Conservation (phyloP, 805 yeast species). For the Starmerella apicola region DNA sequence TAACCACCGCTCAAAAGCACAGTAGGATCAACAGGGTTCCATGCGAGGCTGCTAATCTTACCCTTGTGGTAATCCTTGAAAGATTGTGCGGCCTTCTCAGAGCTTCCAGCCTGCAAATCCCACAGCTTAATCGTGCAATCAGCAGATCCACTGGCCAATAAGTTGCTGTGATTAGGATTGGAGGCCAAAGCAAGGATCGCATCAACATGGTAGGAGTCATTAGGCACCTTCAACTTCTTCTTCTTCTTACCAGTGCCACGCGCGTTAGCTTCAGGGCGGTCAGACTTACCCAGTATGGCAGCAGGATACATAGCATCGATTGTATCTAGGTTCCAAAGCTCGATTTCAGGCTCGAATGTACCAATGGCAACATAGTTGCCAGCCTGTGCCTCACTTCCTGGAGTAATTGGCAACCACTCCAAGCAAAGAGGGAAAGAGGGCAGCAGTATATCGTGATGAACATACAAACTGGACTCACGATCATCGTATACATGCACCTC, state of each 20-base stretch:
- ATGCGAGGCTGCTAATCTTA: slow-evolving; percentile 75
- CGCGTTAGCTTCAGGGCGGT: slow-evolving; percentile 26
- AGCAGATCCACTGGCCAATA: slow-evolving; percentile 89
- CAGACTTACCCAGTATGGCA: slow-evolving; percentile 64
- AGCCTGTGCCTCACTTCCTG: slow-evolving; percentile 34
- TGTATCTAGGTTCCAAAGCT: slow-evolving; percentile 89
- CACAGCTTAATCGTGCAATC: slow-evolving; percentile 89
- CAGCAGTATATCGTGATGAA: slow-evolving; percentile 92
- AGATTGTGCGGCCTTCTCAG: slow-evolving; percentile 58
- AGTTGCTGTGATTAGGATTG: slow-evolving; percentile 66
- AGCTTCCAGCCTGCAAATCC: slow-evolving; percentile 48
- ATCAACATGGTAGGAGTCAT: slow-evolving; percentile 78
- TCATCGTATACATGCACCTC: slow-evolving; percentile 94
- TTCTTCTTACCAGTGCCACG: slow-evolving; percentile 30
- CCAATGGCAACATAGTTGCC: slow-evolving; percentile 96
- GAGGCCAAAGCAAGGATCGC: slow-evolving; percentile 82
- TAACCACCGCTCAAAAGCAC: slow-evolving; percentile 84
- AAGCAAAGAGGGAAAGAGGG: slow-evolving; percentile 95
- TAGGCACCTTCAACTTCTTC: slow-evolving; percentile 40
- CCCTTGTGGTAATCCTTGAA: slow-evolving; percentile 55
- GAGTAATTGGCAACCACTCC: slow-evolving; percentile 72
- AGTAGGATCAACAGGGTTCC: slow-evolving; percentile 50
- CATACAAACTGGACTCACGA: slow-evolving; percentile 69
- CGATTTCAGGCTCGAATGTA: slow-evolving; percentile 94
- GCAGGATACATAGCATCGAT: slow-evolving; percentile 93